A percentile compares a stretch with the other conserved stretches of the same genome.
phyloP scores from a whole-genome alignment of 2,329 filamentous ascomycete genomes.

The Didymellaceae sp. region DNA sequence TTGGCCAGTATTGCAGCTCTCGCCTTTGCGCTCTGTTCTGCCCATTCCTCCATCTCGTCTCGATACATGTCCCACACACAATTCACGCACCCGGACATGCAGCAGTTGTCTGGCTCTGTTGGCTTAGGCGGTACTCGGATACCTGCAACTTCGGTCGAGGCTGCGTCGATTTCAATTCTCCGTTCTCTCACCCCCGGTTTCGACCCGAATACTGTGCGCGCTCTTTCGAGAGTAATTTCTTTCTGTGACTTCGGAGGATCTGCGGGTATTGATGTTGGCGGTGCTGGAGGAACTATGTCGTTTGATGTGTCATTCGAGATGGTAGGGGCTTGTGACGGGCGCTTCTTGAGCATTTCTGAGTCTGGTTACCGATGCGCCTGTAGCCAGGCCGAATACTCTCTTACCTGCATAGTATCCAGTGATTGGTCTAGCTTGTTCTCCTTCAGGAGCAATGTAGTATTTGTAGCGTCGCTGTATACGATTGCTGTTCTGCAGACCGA shows the following conservation, averaged over 20 bases:
- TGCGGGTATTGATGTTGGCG: constrained; percentile 40
- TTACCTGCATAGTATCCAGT: constrained; percentile 49
- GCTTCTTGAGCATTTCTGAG: constrained; percentile 48
- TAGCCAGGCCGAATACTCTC: not conserved
- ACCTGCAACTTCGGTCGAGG: constrained; percentile 73
- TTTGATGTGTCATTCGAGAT: constrained; percentile 41
- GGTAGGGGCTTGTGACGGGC: constrained; percentile 35
- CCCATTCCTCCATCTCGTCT: constrained; percentile 93
- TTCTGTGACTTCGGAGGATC: constrained; percentile 55
- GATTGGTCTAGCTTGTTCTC: constrained; percentile 48
- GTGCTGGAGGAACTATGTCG: constrained; percentile 32
- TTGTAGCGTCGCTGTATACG: constrained; percentile 46
- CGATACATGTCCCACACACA: constrained; percentile 94
- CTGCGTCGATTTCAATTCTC: constrained; percentile 64
- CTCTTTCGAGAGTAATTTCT: constrained; percentile 63
- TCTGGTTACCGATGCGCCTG: constrained; percentile 22
- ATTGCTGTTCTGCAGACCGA: constrained; percentile 43
- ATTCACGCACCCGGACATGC: constrained; percentile 98
- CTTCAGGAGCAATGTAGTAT: constrained; percentile 45
- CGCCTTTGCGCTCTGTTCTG: constrained; percentile 68
- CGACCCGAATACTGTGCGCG: constrained; percentile 81
- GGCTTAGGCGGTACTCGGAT: constrained; percentile 83
- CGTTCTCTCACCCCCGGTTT: constrained; percentile 77
- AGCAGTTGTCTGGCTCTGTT: constrained; percentile 94
- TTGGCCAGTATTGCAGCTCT: constrained; percentile 57